Base-by-base conservation (phyloP, 1,139 yeast genomes). In the Blastobotrys aristatus region DNA sequence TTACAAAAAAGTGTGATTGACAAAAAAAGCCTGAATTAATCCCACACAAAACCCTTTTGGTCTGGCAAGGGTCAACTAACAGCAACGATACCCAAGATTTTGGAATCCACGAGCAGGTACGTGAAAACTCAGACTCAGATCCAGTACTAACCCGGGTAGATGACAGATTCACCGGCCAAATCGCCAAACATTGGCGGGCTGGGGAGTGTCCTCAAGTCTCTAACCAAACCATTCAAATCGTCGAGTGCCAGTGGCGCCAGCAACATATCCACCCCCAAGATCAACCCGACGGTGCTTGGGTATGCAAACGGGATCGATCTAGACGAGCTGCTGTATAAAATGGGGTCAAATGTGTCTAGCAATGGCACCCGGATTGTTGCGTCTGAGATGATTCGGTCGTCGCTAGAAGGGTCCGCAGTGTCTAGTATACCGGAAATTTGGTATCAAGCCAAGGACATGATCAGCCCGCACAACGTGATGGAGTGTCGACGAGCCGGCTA, bases 391-490 rank as follows among this genome's bases (percentile, higher is more conserved):
- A 65, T 85, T 39, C 68, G 76, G 3, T 74, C 73, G 3, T 71
- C 79, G 1, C 64, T 86, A 3, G 73, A 73, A 37, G 75, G 73
- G 40, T 74, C 73, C 46, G 71, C 82, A 7, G 73, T 81, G 2
- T 73, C 83, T 0, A 76, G 84, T 2, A 72, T 84, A 4, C 82
- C 85, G 0, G 90, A 84, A 56, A 73, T 86, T 3, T 87, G 96
- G 96, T 80, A 82, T 59, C 67, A 80, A 48, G 82, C 83, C 0
- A 69, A 79, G 53, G 80, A 76, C 49, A 67, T 84, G 64, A 72
- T 84, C 44, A 70, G 71, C 7, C 62, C 69, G 0, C 66, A 66
- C 13, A 63, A 71, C 11, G 66, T 71, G 3, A 57, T 70, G 2
- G 73, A 77, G 21, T 61, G 68, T 22, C 70, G 95, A 41, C 65